These are phyloP conservation scores for Podospora sp. DNA, from an alignment of 495 filamentous ascomycete genomes.

Conservation along the genomic window DNA sequence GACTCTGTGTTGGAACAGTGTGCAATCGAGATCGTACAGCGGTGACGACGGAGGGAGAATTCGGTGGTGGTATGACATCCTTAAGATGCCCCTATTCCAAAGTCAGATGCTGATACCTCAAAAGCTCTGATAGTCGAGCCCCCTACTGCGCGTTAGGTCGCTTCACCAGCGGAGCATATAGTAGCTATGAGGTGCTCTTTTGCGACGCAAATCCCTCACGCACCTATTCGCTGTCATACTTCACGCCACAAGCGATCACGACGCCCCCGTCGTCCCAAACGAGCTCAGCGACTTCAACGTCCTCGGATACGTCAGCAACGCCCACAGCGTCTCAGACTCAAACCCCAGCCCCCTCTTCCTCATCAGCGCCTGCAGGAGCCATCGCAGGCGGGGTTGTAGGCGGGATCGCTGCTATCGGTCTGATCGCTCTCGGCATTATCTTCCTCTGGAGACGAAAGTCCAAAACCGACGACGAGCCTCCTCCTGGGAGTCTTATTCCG, in stretches of 20 bases:
- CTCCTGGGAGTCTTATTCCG: background rate
- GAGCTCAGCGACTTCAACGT: background rate
- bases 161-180: background rate
- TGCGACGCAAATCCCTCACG: background rate
- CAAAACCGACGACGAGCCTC: background rate
- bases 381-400: background rate
- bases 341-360: background rate
- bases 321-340: background rate
- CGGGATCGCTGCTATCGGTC: background rate
- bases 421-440: background rate
- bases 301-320: background rate
- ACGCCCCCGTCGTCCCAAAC: background rate
- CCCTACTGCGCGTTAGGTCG: background rate
- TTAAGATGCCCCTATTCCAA: background rate
- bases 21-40: background rate
- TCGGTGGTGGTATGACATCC: background rate
- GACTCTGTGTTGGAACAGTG: background rate
- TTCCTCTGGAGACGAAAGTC: background rate
- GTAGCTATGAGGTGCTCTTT: background rate
- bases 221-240: background rate
- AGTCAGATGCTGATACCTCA: background rate
- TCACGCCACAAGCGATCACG: background rate
- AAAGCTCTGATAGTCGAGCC: background rate
- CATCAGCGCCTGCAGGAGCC: background rate
- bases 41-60: background rate